Evolutionary conservation across 2,329 filamentous ascomycete species (phyloP).

Genomic region (Lithohypha guttulata): DNA sequence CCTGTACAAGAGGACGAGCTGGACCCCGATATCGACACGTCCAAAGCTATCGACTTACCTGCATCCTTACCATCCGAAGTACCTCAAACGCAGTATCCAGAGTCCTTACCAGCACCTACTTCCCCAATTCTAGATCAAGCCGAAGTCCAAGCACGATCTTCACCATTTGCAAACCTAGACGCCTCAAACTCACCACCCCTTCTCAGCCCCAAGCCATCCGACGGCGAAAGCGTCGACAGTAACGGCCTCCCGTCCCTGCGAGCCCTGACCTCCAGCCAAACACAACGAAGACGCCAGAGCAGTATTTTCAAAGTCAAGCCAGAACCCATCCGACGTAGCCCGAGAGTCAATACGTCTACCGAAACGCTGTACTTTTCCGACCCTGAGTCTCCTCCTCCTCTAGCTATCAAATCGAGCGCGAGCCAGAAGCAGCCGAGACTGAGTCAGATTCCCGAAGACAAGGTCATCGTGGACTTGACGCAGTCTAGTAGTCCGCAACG

Average conservation of each 20-base stretch:
- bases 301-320: not conserved
- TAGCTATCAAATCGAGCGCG: not conserved
- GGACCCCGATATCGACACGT: not conserved
- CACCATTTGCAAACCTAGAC: not conserved
- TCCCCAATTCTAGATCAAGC: not conserved
- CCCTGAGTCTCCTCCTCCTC: not conserved
- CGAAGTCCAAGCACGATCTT: not conserved
- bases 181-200: not conserved
- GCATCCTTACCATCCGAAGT: constrained; percentile 11
- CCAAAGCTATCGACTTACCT: not conserved
- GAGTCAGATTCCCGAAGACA: constrained; percentile 18
- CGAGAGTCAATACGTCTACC: not conserved
- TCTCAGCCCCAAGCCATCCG: constrained; percentile 8
- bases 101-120: not conserved
- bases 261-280: constrained; percentile 15
- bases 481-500: too few species aligned
- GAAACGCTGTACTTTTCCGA: too few species aligned
- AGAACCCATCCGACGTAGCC: not conserved
- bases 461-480: constrained; percentile 29
- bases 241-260: constrained; percentile 17
- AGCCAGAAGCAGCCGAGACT: constrained; percentile 4
- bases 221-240: constrained; percentile 13
- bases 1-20: constrained; percentile 3
- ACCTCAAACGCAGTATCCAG: constrained; percentile 11
- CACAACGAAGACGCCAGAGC: not conserved